Base-by-base conservation (phyloP, 306 rosid genomes). In the Cucurbita argyrosperma region DNA sequence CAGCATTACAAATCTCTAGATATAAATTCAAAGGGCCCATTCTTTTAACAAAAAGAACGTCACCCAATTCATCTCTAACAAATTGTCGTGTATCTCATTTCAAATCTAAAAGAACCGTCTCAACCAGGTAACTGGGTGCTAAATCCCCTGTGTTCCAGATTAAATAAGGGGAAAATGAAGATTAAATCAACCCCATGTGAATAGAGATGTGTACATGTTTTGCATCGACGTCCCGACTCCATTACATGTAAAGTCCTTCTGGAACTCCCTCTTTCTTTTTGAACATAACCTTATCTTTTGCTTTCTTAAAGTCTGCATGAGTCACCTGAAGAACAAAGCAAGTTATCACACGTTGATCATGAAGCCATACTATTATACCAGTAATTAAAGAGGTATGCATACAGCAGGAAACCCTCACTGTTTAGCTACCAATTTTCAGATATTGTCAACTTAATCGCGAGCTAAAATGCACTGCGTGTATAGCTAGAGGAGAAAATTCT, bases 241-340 rank as follows among this genome's bases (percentile, higher is more conserved):
- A 65, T 88, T 89, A 93, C 98, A 93, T 93, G 71, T 93, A 93
- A 9, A 93, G 91, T 38, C 98, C 98, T 83, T 93, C 98, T 6
- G 98, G 98, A 71, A 90, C 97, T 46, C 98, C 98, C 83, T 93
- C 98, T 81, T 93, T 93, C 96, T 93, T 93, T 88, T 90, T 93
- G 74, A 93, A 93, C 98, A 93, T 93, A 52, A 93, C 98, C 85
- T 93, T 93, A 72, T 93, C 98, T 78, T 93, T 93, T 5, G 98
- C 97, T 87, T 93, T 93, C 94, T 93, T 90, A 74, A 93, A 89
- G 81, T 93, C 98, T 0, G 73, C 39, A 83, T 93, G 98, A 0
- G 96, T 93, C 63, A 93, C 98, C 98, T 94, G 88, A 73, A 77
- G 51, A 71, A 40, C 74, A 70, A 21, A 74, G 79, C 10, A 40